Evolutionary conservation across 768 basidiomycete species (phyloP), one percentile per base, ranked within the genome.

Genomic region (Arthromyces matolae): DNA sequence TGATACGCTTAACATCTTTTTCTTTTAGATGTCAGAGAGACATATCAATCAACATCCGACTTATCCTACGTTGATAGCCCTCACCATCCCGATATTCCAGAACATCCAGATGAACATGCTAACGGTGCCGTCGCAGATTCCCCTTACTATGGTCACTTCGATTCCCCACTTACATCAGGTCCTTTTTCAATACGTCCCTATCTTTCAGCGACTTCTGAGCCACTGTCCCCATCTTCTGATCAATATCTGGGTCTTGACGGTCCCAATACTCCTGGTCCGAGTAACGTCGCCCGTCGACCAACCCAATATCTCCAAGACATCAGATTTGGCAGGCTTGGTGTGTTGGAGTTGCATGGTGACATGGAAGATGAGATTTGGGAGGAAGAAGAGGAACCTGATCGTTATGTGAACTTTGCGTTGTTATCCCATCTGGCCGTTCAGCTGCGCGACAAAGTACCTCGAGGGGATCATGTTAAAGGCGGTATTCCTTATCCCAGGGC

Each of bases 381-480:
- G 8, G 75, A 76, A 7, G 69, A 70, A 8, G 68, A 63, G 25
- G 84, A 89, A 40, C 81, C 82, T 42, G 77, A 77, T 53, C 77
- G 84, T n/a, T 96, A 92, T 61, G 83, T 97, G 65, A 91, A 94
- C 61, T 86, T 90, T 36, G 80, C 89, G 8, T 70, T 96, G 36
- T 74, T 98, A 38, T 88, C 84, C 19, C 88, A 98, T 64, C 77
- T 96, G 32, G 93, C 93, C 4, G 86, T 95, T 2, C 84, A 88
- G 57, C 65, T 98, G 44, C 79, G 86, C 36, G 93, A 96, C 67
- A 86, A 87, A 58, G 92, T 98, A 1, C 88, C 88, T 5, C 78
- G 91, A 41, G 86, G 86, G 4, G 84, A 81, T 4, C 94, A 96
- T 56, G 88, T 93, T 39, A 96, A 96, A 69, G 91, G 91, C n/a